Evolutionary conservation across 1,284 basidiomycete species (phyloP), one percentile per base, ranked within the genome.

Genomic region (Cutaneotrichosporon mucoides): DNA sequence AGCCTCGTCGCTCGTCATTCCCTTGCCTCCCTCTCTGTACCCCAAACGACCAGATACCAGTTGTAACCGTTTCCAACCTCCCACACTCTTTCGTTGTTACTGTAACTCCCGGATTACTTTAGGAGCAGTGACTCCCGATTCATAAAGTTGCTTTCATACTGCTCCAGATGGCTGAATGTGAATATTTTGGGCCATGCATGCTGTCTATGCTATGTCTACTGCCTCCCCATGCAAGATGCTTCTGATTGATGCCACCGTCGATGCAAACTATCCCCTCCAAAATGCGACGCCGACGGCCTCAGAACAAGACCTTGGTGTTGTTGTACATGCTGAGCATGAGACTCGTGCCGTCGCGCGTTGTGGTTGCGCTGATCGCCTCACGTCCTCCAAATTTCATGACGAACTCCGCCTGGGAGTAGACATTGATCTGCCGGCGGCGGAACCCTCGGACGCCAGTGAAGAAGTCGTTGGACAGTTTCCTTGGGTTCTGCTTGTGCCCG

Each of bases 271-370:
- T 24, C 24, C 24, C 24, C 24, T 24, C 24, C n/a, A n/a, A n/a
- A n/a, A 24, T 24, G 24, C 24, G 24, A 24, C 24, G 24, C 24
- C 24, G 24, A 24, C n/a, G n/a, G n/a, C n/a, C 38, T 41, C 68
- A 79, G 55, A 79, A 79, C 73, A 79, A 72, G 45, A 79, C 65
- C 66, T 74, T 76, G 9, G 73, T 76, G 63, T 79, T 79, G 58
- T 63, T 64, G 61, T 79, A 79, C 74, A 79, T 77, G 59, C 61
- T 63, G 41, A 70, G 57, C 72, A 77, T 75, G 50, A 76, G 67
- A 56, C 70, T 73, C 56, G 57, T 66, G 12, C 75, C 74, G 66
- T 76, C 73, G 45, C 64, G 68, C 46, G 71, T n/a, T 50, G 63
- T 68, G 35, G 75, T 75, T 24, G 66, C 59, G 8, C 46, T 59